Evolutionary conservation across 2,329 filamentous ascomycete species (phyloP).

Genomic region (Diplodia mutila): DNA sequence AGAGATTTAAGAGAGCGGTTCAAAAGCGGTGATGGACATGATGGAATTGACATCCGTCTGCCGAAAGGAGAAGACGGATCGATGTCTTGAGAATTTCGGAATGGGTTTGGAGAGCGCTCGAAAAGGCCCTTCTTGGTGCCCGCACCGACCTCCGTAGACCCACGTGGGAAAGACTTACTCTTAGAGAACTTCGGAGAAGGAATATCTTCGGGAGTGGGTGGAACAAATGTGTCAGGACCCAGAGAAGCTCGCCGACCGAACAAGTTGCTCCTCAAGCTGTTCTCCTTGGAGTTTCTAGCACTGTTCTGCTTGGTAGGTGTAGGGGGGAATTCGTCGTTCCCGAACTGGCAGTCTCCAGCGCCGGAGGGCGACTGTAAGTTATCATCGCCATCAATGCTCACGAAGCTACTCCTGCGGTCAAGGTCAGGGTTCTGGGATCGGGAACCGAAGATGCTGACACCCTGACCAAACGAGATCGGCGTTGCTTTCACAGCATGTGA

Average conservation of each 20-base stretch:
- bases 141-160: slow-evolving; percentile 12
- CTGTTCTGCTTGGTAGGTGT: slow-evolving; percentile 81
- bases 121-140: slow-evolving; percentile 20
- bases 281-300: slow-evolving; percentile 53
- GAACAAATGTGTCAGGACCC: slow-evolving; percentile 52
- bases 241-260: slow-evolving; percentile 53
- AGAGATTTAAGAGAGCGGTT: slow-evolving; percentile 27
- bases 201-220: slow-evolving; percentile 38
- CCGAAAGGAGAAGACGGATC: slow-evolving; percentile 10
- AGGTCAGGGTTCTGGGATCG: slow-evolving; percentile 34
- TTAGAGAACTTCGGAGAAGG: slow-evolving; percentile 33
- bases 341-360: slow-evolving; percentile 60
- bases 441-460: slow-evolving; percentile 63
- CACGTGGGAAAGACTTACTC: slow-evolving; percentile 43
- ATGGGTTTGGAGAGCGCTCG: slow-evolving; percentile 25
- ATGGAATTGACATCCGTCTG: slow-evolving; percentile 5
- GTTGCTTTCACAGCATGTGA: slow-evolving; percentile 63
- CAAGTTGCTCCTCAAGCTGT: slow-evolving; percentile 55
- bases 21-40: slow-evolving; percentile 16
- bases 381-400: slow-evolving; percentile 81
- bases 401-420: slow-evolving; percentile 69
- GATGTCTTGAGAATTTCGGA: slow-evolving; percentile 13
- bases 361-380: slow-evolving; percentile 61
- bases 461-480: slow-evolving; percentile 69
- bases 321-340: slow-evolving; percentile 79